phyloP scores from a whole-genome alignment of 2,329 filamentous ascomycete genomes.

The Alternaria conjuncta region DNA sequence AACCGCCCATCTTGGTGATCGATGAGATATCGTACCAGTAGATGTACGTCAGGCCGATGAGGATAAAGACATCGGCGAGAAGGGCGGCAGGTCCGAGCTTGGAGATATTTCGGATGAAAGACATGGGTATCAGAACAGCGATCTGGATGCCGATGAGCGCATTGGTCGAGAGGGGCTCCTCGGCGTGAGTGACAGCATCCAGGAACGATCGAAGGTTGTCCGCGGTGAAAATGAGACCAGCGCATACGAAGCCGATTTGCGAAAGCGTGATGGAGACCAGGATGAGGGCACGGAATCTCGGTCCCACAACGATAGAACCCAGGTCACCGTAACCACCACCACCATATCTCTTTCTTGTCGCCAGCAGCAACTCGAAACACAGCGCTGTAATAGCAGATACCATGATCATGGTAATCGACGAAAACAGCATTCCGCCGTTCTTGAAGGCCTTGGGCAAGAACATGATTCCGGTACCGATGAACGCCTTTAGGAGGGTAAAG shows the following conservation, averaged over 20 bases:
- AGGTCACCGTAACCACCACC: conserved; percentile 79
- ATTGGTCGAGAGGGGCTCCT: conserved; percentile 60
- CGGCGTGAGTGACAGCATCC: conserved; percentile 63
- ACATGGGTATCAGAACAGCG: conserved; percentile 68
- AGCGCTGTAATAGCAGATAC: conserved; percentile 71
- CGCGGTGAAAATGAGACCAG: conserved; percentile 77
- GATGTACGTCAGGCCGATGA: conserved; percentile 74
- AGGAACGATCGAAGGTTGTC: conserved; percentile 75
- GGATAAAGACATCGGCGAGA: conserved; percentile 74
- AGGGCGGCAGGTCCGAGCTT: conserved; percentile 74
- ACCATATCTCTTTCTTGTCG: conserved; percentile 68
- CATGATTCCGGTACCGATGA: conserved; percentile 82
- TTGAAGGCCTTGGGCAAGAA: conserved; percentile 80
- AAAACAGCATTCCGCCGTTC: conserved; percentile 79
- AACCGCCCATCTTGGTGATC: conserved; percentile 61
- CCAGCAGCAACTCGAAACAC: conserved; percentile 74
- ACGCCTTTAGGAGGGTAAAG: conserved; percentile 79
- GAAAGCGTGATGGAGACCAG: conserved; percentile 74
- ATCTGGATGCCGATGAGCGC: conserved; percentile 71
- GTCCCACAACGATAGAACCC: conserved; percentile 64
- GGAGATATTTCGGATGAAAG: conserved; percentile 76
- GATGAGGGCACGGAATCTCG: conserved; percentile 68
- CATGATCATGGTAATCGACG: conserved; percentile 69
- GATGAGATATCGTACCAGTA: conserved; percentile 72
- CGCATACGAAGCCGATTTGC: conserved; percentile 79